Base-by-base conservation (phyloP, 768 basidiomycete genomes). In the Kwoniella shandongensis region DNA sequence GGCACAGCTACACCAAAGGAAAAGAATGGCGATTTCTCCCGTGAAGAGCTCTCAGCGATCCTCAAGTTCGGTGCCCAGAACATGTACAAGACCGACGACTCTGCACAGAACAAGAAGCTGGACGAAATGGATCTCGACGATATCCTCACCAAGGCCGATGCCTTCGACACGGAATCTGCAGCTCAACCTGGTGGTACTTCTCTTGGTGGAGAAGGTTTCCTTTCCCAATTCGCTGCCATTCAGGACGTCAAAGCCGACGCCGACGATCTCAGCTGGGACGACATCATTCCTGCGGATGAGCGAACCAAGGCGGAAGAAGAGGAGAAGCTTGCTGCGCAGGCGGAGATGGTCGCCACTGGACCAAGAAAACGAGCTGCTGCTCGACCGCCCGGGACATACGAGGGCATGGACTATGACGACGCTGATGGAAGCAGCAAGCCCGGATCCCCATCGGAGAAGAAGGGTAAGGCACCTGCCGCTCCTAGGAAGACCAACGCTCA, bases 81-180 rank as follows among this genome's bases (percentile, higher is more conserved):
- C 80, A 94, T 99, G 89, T 99, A 98, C 79, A 94, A 97, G 81
- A 91, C 92, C 77, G 94, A 98, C 77, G 93, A 96, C 76, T 82
- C 81, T 54, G 85, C 87, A 65, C 92, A 94, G 78, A 91, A 84
- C 77, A 84, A 92, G 79, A 97, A 98, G 79, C 85, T 99, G 36
- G 94, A 94, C 72, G 93, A 98, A 76, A 91, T 99, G 90, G 92
- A 99, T 78, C 85, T 99, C 22, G 96, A 98, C 77, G 96, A 98
- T 67, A 92, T 99, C 72, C 84, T 99, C 52, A 96, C 88, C 72
- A 87, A 89, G 53, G 96, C 96, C 23, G 96, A 99, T 78, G 90
- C 88, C 69, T 96, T 96, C 78, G 96, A 98, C 77, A 99, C 96
- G 1, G 82, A 92, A 66, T 85, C 86, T 8, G 85, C 86, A 30